Evolutionary conservation across 1,139 yeast genomes (phyloP).

Genomic region (Blastobotrys apis): DNA sequence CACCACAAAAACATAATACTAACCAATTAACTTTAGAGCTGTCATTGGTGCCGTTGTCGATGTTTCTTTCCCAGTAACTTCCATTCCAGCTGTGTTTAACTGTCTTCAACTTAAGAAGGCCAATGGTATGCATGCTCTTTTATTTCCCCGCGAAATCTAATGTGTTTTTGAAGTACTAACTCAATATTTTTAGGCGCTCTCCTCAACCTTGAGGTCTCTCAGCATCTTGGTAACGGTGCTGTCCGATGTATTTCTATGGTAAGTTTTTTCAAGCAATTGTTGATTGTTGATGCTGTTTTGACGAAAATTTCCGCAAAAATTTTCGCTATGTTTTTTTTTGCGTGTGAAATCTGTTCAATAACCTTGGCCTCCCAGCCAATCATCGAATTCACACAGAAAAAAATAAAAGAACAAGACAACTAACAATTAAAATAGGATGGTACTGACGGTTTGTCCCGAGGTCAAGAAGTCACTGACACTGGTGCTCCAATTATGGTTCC

Average conservation of each 20-base stretch:
- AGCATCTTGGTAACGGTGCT: constrained; percentile 99
- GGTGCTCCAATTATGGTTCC: constrained; percentile 99
- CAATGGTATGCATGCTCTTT: no score
- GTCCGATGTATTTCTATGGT: constrained; percentile 99
- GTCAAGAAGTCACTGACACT: constrained; percentile 85
- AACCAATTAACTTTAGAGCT: constrained; percentile 50
- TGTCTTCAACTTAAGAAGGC: constrained; percentile 82
- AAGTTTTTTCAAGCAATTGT: no score
- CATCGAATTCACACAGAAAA: no score
- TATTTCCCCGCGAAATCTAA: no score
- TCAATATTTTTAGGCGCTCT: no score
- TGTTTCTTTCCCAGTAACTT: constrained; percentile 97
- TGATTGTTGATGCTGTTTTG: not conserved
- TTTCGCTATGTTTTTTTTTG: not conserved
- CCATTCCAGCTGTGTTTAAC: constrained; percentile 94
- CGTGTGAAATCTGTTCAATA: not conserved
- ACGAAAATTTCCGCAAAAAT: not conserved
- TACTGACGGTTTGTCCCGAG: constrained; percentile 99
- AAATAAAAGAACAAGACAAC: not conserved
- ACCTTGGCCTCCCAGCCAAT: no score
- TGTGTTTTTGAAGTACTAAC: no score
- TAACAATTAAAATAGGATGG: no score
- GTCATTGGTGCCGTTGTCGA: constrained; percentile 99
- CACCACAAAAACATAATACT: no score
- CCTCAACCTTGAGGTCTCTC: constrained; percentile 96